Conservation (phyloP, 2,329 filamentous ascomycete genomes). For the Trichoderma sp. region DNA sequence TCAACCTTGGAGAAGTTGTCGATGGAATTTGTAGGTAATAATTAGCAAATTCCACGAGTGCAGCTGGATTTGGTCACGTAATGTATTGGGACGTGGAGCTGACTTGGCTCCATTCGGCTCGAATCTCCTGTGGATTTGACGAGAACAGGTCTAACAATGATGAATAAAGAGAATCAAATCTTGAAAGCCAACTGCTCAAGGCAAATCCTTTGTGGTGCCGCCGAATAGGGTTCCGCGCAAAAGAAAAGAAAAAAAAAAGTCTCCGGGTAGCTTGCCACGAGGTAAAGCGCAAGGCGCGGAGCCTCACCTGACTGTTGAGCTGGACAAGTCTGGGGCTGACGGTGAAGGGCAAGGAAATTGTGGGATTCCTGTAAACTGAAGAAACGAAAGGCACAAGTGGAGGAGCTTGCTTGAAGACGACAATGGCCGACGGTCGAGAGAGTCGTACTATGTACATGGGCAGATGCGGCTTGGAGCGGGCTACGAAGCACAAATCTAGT, state of each 20-base stretch:
- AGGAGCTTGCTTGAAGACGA: background rate
- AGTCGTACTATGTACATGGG: background rate
- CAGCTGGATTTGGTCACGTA: conserved; percentile 5
- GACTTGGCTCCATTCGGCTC: conserved; percentile 6
- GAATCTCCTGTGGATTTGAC: background rate
- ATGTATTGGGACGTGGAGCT: conserved; percentile 11
- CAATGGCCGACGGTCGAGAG: background rate
- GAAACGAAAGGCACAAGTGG: background rate
- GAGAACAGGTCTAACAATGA: background rate
- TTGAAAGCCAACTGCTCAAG: background rate
- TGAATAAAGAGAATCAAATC: background rate
- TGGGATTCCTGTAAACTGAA: background rate
- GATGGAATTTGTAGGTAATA: conserved; percentile 11
- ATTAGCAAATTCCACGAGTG: conserved; percentile 8
- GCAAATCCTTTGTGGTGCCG: background rate
- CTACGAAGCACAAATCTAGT: background rate
- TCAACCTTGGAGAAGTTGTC: background rate
- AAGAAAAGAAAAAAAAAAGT: background rate
- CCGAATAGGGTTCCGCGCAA: background rate
- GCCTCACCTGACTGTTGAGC: background rate
- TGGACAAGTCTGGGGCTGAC: conserved; percentile 9
- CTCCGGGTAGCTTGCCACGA: conserved; percentile 12
- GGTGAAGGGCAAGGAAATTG: conserved; percentile 6
- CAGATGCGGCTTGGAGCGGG: conserved; percentile 11
- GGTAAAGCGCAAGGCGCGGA: background rate